Evolutionary conservation across 306 rosid genomes (phyloP), one percentile per base, ranked within the genome.

Genomic region (Trifolium pratense): DNA sequence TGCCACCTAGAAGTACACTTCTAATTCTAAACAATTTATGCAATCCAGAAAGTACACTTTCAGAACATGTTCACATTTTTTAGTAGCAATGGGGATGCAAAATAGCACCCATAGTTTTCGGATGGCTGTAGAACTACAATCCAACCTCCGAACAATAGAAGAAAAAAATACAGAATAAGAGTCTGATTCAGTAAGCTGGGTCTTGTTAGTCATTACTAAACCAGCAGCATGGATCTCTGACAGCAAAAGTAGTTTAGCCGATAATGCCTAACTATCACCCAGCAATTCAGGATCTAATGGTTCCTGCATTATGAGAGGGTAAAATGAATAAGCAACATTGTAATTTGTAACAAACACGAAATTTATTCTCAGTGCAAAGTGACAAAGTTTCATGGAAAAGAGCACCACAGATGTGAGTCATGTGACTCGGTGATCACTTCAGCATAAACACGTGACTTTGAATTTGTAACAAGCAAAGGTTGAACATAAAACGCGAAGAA

Each of bases 291-390:
- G 75, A 74, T 80, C 80, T 68, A 23, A 2, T 43, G 75, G 78
- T 77, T 70, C 85, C 87, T 84, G 80, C 80, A 74, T 49, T n/a
- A 57, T 10, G 71, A 49, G 58, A 68, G 62, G 23, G 63, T 32
- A 26, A 64, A 63, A 45, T 12, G 48, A 71, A 76, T 66, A 25
- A 68, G 77, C n/a, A 18, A 53, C 32, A 62, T 62, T 56, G 49
- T 56, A 42, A 26, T 31, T 4, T 29, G 32, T 29, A 29, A 37
- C 45, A 61, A 18, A 34, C 29, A 20, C 2, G 49, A 34, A 16
- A 63, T 29, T 63, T 37, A 17, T 17, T n/a, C 36, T 32, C 49
- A 2, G 7, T 37, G n/a, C 49, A 21, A 63, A 0, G 31, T 37
- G 26, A 63, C 18, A n/a, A 31, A 32, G 67, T 7, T 61, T 61